Base-by-base conservation (phyloP, 805 yeast species). In the Komagataella pastoris region DNA sequence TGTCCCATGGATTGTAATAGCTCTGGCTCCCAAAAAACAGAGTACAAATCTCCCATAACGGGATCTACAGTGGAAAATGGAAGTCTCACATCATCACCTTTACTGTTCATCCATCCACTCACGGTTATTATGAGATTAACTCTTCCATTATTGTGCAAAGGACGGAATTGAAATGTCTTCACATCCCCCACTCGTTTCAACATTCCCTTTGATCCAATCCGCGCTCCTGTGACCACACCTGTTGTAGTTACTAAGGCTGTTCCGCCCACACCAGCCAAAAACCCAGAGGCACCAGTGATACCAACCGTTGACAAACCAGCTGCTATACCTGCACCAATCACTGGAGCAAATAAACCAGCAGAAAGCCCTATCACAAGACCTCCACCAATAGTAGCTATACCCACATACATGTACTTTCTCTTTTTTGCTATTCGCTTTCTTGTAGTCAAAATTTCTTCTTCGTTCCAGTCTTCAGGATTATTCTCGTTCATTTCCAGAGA, bases 31-130 rank as follows among this genome's bases (percentile, higher is more conserved):
- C 99, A 93, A 49, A 87, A 70, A 6, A 93, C 72, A 0, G 98
- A 88, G 59, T 85, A 87, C 57, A 93, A 68, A 64, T 93, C 99
- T 17, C 99, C 99, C 91, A 91, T 89, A 0, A 91, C 88, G 0
- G 99, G 99, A 62, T 95, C 99, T 7, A 93, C 86, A 0, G 99
- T 93, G 1, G 96, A 86, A 62, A 90, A 93, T 2, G 99, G 99
- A 55, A 93, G 75, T 62, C 99, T 75, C 18, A 93, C 91, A 75
- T 93, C 99, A 80, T 93, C 99, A 59, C 82, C 80, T 54, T 82
- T 84, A 64, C 97, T 95, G 51, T 83, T 84, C 91, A 93, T 89
- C 99, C 99, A 93, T 1, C 99, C 99, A 50, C 95, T 81, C 0
- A 95, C 89, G 1, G 97, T 90, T 17, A 93, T 68, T 51, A 91